A percentile compares a stretch with the other conserved stretches of the same genome.
Conservation (phyloP, 192 early-diverging fungal genomes). For the Coemansia sp. region DNA sequence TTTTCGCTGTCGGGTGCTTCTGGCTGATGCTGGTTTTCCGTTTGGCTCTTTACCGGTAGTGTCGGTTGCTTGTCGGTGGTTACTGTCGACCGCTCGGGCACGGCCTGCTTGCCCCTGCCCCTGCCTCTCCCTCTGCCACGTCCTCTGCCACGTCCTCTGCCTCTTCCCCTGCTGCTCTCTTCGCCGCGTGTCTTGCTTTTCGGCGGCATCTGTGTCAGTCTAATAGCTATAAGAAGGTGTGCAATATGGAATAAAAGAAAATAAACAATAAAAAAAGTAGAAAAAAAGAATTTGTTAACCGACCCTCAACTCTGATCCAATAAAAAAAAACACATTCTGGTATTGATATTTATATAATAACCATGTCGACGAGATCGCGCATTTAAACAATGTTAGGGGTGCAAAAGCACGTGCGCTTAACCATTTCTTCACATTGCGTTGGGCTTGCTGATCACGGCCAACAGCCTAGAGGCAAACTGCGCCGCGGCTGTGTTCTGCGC, state of each 20-base stretch:
- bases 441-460: constrained; percentile 28
- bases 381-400: background rate
- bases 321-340: too few species aligned
- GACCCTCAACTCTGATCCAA: background rate
- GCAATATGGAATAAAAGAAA: background rate
- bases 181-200: constrained; percentile 1
- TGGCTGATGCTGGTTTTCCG: background rate
- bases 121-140: constrained; percentile 6
- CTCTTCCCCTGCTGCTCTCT: background rate
- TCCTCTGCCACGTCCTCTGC: background rate
- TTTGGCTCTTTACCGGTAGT: background rate
- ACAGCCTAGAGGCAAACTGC: constrained; percentile 25
- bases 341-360: too few species aligned
- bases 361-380: too few species aligned
- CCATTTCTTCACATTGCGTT: background rate
- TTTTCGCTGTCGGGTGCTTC: background rate
- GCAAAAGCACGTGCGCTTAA: background rate
- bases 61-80: background rate
- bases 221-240: background rate
- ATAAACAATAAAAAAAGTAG: constrained; percentile 1
- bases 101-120: background rate
- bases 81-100: constrained; percentile 5
- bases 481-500: constrained; percentile 15
- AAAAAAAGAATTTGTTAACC: background rate
- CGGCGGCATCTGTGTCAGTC: background rate